Evolutionary conservation across 805 yeast genomes (phyloP), one percentile per base, ranked within the genome.

Genomic region (Torulaspora franciscae): DNA sequence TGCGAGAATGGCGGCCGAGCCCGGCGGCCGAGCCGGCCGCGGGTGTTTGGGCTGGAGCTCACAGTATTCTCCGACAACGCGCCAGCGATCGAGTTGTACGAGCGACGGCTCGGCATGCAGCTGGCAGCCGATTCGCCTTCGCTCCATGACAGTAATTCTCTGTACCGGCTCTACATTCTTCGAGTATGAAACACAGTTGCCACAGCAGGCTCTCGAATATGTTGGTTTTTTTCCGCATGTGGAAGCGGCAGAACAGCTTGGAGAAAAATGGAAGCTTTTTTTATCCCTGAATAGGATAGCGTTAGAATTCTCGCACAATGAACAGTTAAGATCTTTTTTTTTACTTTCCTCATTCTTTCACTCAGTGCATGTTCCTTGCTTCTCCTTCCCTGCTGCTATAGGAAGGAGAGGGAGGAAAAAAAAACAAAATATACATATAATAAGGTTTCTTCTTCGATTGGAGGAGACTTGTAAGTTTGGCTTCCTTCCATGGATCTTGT

Each of bases 61-160:
- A 62, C 66, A 10, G 66, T 62, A 6, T 62, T 62, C 39, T 43
- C 56, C n/a, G 55, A 56, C 27, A 62, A 62, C 47, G 28, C 24
- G 1, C 37, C 32, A 2, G 66, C 66, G 3, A 41, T 59, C 6
- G 40, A 45, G 8, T 49, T 62, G 42, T 62, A 62, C 46, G 33
- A 46, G 24, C 36, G 38, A 2, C 13, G 38, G 3, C 13, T 57
- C 1, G 57, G 57, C 2, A 55, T 59, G 55, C 37, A 23, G 35
- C 28, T 46, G 22, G 56, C 65, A 1, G 48, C 48, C 1, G 52
- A 46, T 39, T 61, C 64, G 11, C 64, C 64, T 33, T 47, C 36
- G 15, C 57, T 52, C 32, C 14, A 38, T 4, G 34, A 24, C 24
- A 27, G 7, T 22, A 26, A 28, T n/a, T 32, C 40, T 6, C 15